A percentile compares a stretch with the other conserved stretches of the same genome.
These are phyloP conservation scores for Lepidium campestre DNA, from an alignment of 441 rosid species.

Conservation along the genomic window DNA sequence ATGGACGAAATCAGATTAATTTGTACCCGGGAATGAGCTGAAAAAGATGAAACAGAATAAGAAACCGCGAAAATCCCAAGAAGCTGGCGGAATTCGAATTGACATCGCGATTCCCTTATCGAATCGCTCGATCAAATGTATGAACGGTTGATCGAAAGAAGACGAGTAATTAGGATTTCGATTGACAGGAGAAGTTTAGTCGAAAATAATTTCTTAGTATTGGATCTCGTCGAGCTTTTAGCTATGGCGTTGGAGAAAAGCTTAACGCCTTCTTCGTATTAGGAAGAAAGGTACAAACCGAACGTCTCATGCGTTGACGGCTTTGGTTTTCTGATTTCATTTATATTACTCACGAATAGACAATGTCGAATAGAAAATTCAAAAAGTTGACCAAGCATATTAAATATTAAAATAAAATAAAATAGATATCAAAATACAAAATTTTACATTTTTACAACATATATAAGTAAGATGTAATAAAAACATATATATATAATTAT, in stretches of 20 bases:
- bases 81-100: constrained; percentile 16
- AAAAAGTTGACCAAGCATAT: too few species aligned
- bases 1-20: background rate
- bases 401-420: too few species aligned
- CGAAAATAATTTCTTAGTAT: background rate
- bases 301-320: constrained; percentile 15
- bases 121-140: constrained; percentile 11
- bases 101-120: constrained; percentile 26
- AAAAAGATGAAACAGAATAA: constrained; percentile 33
- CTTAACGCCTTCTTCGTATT: constrained; percentile 1
- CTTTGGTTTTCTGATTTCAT: background rate
- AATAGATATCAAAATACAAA: too few species aligned
- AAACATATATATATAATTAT: too few species aligned
- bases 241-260: constrained; percentile 14
- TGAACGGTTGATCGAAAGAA: background rate
- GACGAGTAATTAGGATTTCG: background rate
- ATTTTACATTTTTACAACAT: too few species aligned
- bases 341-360: too few species aligned
- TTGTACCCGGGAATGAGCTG: constrained; percentile 53
- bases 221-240: constrained; percentile 19
- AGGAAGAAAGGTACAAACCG: background rate
- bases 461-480: too few species aligned
- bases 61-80: constrained; percentile 18
- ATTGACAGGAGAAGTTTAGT: background rate
- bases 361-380: too few species aligned